Base-by-base conservation (phyloP, 2,329 filamentous ascomycete species). In the Achaetomium macrosporum region DNA sequence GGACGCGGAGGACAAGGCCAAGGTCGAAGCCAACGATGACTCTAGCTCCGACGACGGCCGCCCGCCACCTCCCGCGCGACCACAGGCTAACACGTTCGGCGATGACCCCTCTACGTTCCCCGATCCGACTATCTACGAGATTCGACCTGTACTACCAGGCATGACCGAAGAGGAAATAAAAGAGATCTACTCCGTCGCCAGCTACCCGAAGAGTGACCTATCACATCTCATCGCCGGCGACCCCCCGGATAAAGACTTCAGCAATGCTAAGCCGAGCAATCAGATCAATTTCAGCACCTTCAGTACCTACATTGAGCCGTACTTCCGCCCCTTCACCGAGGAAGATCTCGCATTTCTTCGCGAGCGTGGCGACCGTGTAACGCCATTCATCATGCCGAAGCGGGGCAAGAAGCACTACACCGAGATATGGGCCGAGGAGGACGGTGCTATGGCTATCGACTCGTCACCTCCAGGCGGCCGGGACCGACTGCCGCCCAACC, bases 281-380 rank as follows among this genome's bases (percentile, higher is more conserved):
- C 93, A 99, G 73, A 93, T 97, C 68, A 91, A 88, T 67, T 93
- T 93, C 59, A 87, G 83, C 52, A 96, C 92, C 1, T 99, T 99
- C 69, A 85, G 87, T n/a, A 84, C 87, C 6, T 96, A 93, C 66
- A 81, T 95, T 50, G 93, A 99, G 58, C 89, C 91, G 0, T 97
- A 88, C 71, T 93, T 96, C 59, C 83, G 92, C 6, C 84, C 87
- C 0, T 87, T 95, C 61, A 88, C 86, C 0, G 93, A 99, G 66
- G 93, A 99, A 66, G 93, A 99, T 65, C 80, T 96, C 42, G 90
- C 89, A 1, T 99, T 96, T 66, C 71, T 99, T 36, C 85, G 91
- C 63, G 93, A 99, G 70, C 81, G 89, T 63, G 90, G 91, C 53
- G 91, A 99, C 68, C 83, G 93, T 36, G 75, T 85, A 19, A 84